Base-by-base conservation (phyloP, 2,329 filamentous ascomycete species). In the Metarhizium guizhouense region DNA sequence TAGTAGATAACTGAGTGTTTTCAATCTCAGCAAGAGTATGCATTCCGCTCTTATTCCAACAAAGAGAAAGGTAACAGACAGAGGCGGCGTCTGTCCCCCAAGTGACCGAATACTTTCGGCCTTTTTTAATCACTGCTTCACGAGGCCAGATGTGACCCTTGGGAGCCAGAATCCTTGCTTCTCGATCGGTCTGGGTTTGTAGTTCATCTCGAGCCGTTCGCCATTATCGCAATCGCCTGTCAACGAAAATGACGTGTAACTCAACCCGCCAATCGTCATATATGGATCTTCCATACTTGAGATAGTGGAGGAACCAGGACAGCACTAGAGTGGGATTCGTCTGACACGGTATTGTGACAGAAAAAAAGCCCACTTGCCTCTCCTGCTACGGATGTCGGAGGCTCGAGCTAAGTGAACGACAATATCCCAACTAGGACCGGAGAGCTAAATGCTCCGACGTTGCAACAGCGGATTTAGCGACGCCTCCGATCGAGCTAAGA, bases 61-160 rank as follows among this genome's bases (percentile, higher is more conserved):
- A 55, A 29, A 47, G 25, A 42, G 4, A 18, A 20, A 51, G 48
- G 1, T 25, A 25, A 25, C 25, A 4, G 25, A 45, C 38, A 8
- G 14, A 3, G 38, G 11, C n/a, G 42, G 32, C 32, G 32, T 34
- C 10, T 34, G 6, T 34, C 3, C 18, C 25, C 16, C 42, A 45
- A n/a, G 42, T 38, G 20, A 34, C 59, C 59, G 59, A 60, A 53
- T 52, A 55, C 36, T 59, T 58, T 60, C 59, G 59, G 56, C 56
- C 52, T 55, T 48, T 8, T 20, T 25, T 34, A 32, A 40, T 11
- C 29, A 6, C 14, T 13, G 45, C 16, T 20, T 45, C n/a, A 6
- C 42, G 6, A 45, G 18, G 42, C n/a, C 42, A 18, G 1, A 45
- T 14, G n/a, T 10, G 32, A 25, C n/a, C 18, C 7, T 43, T 45